Conservation (phyloP, 2,329 filamentous ascomycete species). For the Neoarthrinium moseri region DNA sequence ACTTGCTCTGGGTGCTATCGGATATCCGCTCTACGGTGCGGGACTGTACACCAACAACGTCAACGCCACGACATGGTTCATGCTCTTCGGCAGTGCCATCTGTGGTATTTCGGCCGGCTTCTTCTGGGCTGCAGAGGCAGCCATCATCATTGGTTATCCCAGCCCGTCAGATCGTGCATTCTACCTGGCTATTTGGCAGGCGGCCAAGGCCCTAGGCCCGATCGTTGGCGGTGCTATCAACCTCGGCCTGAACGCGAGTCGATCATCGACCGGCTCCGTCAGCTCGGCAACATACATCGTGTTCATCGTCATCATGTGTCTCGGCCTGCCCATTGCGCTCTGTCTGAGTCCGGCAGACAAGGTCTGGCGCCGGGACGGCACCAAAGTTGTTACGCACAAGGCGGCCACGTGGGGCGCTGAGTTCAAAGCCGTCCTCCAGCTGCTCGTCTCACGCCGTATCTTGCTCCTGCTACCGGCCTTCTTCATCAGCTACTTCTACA, state of each 20-base stretch:
- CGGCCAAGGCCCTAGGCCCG: slow-evolving; percentile 37
- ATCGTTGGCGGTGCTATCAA: slow-evolving; percentile 51
- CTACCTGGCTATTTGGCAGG: slow-evolving; percentile 52
- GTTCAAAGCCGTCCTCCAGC: slow-evolving; percentile 24
- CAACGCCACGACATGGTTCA: slow-evolving; percentile 61
- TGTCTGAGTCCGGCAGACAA: slow-evolving; percentile 28
- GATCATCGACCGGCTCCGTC: slow-evolving; percentile 18
- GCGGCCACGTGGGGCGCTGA: slow-evolving; percentile 24
- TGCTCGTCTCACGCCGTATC: slow-evolving; percentile 24
- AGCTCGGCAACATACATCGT: slow-evolving; percentile 27
- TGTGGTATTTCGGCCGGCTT: slow-evolving; percentile 64
- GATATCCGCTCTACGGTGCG: slow-evolving; percentile 64
- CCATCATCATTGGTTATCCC: slow-evolving; percentile 63
- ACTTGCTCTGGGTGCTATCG: slow-evolving; percentile 46
- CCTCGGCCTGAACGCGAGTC: slow-evolving; percentile 40
- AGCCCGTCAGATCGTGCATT: slow-evolving; percentile 59
- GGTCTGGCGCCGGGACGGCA: slow-evolving; percentile 29
- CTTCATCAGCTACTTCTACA: slow-evolving; percentile 34
- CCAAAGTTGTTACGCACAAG: slow-evolving; percentile 22
- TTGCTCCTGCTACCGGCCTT: slow-evolving; percentile 30
- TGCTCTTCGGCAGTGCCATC: slow-evolving; percentile 59
- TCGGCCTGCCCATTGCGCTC: slow-evolving; percentile 29
- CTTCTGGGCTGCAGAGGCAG: slow-evolving; percentile 68
- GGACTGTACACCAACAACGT: slow-evolving; percentile 66
- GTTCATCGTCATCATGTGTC: slow-evolving; percentile 31